These are phyloP conservation scores for Metschnikowia proteae DNA, from an alignment of 805 yeast species.

Conservation along the genomic window DNA sequence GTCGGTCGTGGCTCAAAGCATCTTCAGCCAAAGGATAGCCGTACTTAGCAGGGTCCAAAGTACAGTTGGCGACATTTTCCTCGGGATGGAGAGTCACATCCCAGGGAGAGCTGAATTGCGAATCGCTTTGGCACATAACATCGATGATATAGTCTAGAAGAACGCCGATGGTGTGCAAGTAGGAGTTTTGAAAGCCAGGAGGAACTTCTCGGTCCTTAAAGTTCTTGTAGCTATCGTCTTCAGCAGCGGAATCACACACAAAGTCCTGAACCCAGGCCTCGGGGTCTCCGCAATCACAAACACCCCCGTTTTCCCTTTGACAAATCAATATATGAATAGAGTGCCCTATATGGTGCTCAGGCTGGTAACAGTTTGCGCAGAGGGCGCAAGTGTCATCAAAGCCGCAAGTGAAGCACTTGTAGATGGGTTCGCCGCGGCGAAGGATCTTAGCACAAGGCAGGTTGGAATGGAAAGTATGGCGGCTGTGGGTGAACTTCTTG, in stretches of 20 bases:
- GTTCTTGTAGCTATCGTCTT: slow-evolving; percentile 15
- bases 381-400: slow-evolving; percentile 81
- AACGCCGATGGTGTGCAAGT: slow-evolving; percentile 41
- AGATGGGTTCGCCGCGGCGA: slow-evolving; percentile 75
- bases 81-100: slow-evolving; percentile 23
- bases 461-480: slow-evolving; percentile 49
- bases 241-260: slow-evolving; percentile 41
- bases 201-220: slow-evolving; percentile 32
- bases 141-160: slow-evolving; percentile 60
- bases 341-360: slow-evolving; percentile 69
- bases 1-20: slow-evolving; percentile 24
- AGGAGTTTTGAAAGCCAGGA: slow-evolving; percentile 36
- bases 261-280: slow-evolving; percentile 69
- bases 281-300: slow-evolving; percentile 86
- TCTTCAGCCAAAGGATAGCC: slow-evolving; percentile 36
- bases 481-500: slow-evolving; percentile 22
- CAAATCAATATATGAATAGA: slow-evolving; percentile 61
- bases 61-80: slow-evolving; percentile 27
- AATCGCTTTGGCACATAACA: slow-evolving; percentile 49
- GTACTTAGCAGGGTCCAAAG: slow-evolving; percentile 43
- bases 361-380: slow-evolving; percentile 72
- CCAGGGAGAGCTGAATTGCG: slow-evolving; percentile 34
- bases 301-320: slow-evolving; percentile 69
- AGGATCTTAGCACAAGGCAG: slow-evolving; percentile 74
- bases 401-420: slow-evolving; percentile 72